Base-by-base conservation (phyloP, 164 flowering plant genomes). In the Tetrastigma voinierianum region DNA sequence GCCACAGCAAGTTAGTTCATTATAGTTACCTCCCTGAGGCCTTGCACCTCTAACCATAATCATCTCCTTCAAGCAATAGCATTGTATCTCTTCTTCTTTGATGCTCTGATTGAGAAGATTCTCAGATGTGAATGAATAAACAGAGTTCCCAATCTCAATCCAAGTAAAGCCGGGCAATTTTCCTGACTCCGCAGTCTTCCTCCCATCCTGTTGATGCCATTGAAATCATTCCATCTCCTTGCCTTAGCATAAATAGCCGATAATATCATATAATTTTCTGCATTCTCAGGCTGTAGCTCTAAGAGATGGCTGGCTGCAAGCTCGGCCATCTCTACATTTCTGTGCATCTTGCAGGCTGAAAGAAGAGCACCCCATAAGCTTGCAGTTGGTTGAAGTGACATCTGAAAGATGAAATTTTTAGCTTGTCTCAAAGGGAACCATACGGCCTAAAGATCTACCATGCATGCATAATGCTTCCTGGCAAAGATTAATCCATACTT, bases 291-390 rank as follows among this genome's bases (percentile, higher is more conserved):
- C 68, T 73, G 74, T 64, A 77, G 59, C 51, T 73, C 77, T 47
- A 73, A 61, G 46, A 73, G 74, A 23, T 57, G 46, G 49, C 23
- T 48, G 13, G 69, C 71, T 45, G 74, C 74, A 64, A 59, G 67
- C 70, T 70, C 75, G 0, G 76, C 78, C 81, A 77, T 74, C 53
- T 74, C 78, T 51, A 71, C 70, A 71, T 77, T 68, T 45, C 59
- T 52, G 18, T 68, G 73, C 15, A 56, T 61, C 57, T 57, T 74
- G 58, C 78, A 64, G 45, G 81, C 71, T 10, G 70, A 54, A 57
- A 77, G 68, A 43, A 77, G 73, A 46, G 81, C 77, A 49, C 78
- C 81, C 75, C 78, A 77, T 51, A 77, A 68, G 59, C 75, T 74
- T 43, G 73, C 80, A 2, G 74, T 74, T 16, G 77, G 77, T 52